Evolutionary conservation across 768 basidiomycete genomes (phyloP).

Genomic region (Lentinula sp.): DNA sequence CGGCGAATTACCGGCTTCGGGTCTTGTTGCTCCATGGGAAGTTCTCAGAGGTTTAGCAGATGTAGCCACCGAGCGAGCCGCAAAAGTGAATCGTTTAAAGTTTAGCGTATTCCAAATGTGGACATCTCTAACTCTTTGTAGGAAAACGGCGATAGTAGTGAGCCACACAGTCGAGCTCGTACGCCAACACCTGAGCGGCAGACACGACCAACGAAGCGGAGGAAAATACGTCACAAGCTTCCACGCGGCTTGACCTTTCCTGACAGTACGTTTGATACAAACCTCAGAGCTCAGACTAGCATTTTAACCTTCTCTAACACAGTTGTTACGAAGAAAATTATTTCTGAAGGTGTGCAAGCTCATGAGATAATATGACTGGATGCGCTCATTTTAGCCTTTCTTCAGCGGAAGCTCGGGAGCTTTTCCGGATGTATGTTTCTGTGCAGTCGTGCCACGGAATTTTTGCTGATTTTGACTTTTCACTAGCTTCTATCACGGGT

Average conservation of each 20-base stretch:
- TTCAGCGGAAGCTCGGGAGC: conserved; percentile 66
- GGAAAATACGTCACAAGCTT: conserved; percentile 61
- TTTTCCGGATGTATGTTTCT: conserved; percentile 72
- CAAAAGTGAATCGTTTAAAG: conserved; percentile 44
- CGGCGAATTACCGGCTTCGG: conserved; percentile 73
- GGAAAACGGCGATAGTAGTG: conserved; percentile 77
- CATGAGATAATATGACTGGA: neutral
- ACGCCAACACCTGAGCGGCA: conserved; percentile 70
- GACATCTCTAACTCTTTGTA: conserved; percentile 17
- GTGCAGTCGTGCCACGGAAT: conserved; percentile 3
- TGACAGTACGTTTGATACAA: conserved; percentile 48
- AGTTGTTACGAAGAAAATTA: conserved; percentile 83
- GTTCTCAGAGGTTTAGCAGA: conserved; percentile 77
- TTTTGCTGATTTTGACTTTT: conserved; percentile 9
- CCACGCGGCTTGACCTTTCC: conserved; percentile 60
- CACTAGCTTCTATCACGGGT: conserved; percentile 84
- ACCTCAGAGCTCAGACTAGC: neutral
- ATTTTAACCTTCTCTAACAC: conserved; percentile 1
- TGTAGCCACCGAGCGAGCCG: conserved; percentile 74
- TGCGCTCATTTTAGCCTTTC: neutral
- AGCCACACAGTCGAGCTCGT: conserved; percentile 68
- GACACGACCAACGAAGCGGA: conserved; percentile 61
- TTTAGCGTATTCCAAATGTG: neutral
- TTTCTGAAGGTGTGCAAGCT: conserved; percentile 19
- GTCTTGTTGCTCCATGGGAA: conserved; percentile 84